Base-by-base conservation (phyloP, 2,329 filamentous ascomycete species). In the Xylariaceae sp. region DNA sequence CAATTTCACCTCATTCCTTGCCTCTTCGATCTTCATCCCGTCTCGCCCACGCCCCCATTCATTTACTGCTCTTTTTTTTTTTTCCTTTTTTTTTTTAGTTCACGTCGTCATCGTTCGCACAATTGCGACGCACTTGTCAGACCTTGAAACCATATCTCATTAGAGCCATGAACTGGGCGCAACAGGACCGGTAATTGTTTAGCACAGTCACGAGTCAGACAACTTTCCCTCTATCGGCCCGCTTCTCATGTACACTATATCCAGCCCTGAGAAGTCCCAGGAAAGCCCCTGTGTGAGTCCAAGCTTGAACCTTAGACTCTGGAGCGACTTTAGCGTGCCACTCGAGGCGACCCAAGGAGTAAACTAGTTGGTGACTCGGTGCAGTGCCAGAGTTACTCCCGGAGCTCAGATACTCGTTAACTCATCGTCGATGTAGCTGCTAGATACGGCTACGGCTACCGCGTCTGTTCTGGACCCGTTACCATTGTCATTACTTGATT, bases 161-260 rank as follows among this genome's bases (percentile, higher is more conserved):
- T 8, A 42, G 6, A 26, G 6, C 5, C 35, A 34, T 43, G 26
- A 30, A 9, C 32, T 40, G n/a, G 31, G 12, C 37, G 37, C 52
- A 51, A 27, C 31, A 56, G 32, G 43, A n/a, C 47, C 50, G 7
- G 47, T 29, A 12, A 27, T 30, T 45, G 12, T 12, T 40, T 50
- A 41, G 44, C 27, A 53, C 44, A 37, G 40, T 50, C 47, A 51
- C 49, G 49, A 59, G 57, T 59, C 55, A 57, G 48, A 45, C 44
- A 30, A 29, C 8, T 26, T 34, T 34, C 5, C 3, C 11, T 30
- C n/a, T 27, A 44, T 3, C 42, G 27, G n/a, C 27, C 6, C 42
- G 42, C 8, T 11, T 11, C 27, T 7, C 5, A 30, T 27, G 4
- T 26, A 8, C 7, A 29, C 8, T 26, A 41, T 9, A 30, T 44